phyloP scores from a whole-genome alignment of 2,329 filamentous ascomycete genomes.

The Trichoderma sp. region DNA sequence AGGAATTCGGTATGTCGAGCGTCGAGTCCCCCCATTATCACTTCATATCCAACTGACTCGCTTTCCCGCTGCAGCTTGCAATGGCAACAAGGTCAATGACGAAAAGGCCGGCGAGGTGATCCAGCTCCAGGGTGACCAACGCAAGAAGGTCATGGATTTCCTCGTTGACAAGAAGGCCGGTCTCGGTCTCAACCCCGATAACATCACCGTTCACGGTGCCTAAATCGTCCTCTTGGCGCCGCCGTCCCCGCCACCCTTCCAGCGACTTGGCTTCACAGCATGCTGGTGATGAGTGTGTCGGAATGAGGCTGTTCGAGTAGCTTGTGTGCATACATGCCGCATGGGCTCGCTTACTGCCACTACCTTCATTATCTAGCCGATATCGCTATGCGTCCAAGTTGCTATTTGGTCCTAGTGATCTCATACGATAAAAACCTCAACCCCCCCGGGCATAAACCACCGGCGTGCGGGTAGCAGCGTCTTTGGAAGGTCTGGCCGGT shows the following conservation, averaged over 20 bases:
- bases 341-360: constrained; percentile 19
- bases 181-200: constrained; percentile 91
- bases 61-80: constrained; percentile 66
- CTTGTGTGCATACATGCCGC: constrained; percentile 33
- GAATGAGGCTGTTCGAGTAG: constrained; percentile 31
- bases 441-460: constrained; percentile 12
- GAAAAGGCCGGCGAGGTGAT: constrained; percentile 99
- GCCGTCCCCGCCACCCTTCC: constrained; percentile 46
- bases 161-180: constrained; percentile 94
- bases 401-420: constrained; percentile 20
- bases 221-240: constrained; percentile 44
- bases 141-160: constrained; percentile 98
- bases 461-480: constrained; percentile 16
- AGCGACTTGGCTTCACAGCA: constrained; percentile 35
- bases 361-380: not conserved
- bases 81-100: constrained; percentile 98
- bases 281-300: constrained; percentile 38
- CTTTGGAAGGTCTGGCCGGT: constrained; percentile 32
- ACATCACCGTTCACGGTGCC: constrained; percentile 80
- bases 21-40: no score
- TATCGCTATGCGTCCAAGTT: not conserved
- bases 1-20: constrained; percentile 79
- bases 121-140: constrained; percentile 98
- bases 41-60: not conserved
- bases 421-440: constrained; percentile 30